phyloP scores from a whole-genome alignment of 1,284 basidiomycete species.

The Takashimella koratensis region DNA sequence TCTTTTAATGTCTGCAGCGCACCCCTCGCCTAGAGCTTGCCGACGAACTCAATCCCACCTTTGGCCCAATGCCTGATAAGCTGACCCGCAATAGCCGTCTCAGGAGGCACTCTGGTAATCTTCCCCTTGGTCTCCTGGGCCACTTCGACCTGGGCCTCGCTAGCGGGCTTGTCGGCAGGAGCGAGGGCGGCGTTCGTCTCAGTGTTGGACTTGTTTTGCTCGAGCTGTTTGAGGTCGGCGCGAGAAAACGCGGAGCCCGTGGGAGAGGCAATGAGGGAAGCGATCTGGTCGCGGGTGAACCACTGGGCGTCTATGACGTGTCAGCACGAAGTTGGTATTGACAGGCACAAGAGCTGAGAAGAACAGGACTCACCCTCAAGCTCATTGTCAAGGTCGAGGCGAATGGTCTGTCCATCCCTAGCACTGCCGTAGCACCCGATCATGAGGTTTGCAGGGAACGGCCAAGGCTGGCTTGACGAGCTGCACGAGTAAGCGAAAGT shows the following conservation, averaged over 20 bases:
- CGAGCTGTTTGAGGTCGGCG: slow-evolving; percentile 61
- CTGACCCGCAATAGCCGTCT: slow-evolving; percentile 66
- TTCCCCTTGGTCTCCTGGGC: slow-evolving; percentile 46
- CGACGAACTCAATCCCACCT: slow-evolving; percentile 46
- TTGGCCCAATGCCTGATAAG: slow-evolving; percentile 65
- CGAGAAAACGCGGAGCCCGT: slow-evolving; percentile 57
- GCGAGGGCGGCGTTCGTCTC: slow-evolving; percentile 36
- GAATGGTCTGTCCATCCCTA: slow-evolving; percentile 68
- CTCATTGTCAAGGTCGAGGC: slow-evolving; percentile 90
- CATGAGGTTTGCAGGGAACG: slow-evolving; percentile 87
- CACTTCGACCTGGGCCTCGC: slow-evolving; percentile 14
- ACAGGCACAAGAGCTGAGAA: not conserved
- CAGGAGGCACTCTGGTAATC: slow-evolving; percentile 64
- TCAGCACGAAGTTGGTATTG: too few relatives aligned
- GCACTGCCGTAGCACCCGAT: slow-evolving; percentile 73
- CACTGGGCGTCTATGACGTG: slow-evolving; percentile 81
- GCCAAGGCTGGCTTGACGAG: slow-evolving; percentile 54
- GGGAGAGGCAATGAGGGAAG: slow-evolving; percentile 57
- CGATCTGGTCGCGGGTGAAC: slow-evolving; percentile 73
- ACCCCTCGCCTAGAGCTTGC: slow-evolving; percentile 30
- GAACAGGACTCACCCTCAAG: slow-evolving; percentile 64
- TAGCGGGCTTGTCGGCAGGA: slow-evolving; percentile 38
- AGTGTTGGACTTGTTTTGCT: slow-evolving; percentile 22
- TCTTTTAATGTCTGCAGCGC: too few relatives aligned
- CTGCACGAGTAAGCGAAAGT: slow-evolving; percentile 13